A percentile compares a stretch with the other conserved stretches of the same genome.
phyloP scores from a whole-genome alignment of 2,329 filamentous ascomycete genomes.

The Epichloe coenophiala region DNA sequence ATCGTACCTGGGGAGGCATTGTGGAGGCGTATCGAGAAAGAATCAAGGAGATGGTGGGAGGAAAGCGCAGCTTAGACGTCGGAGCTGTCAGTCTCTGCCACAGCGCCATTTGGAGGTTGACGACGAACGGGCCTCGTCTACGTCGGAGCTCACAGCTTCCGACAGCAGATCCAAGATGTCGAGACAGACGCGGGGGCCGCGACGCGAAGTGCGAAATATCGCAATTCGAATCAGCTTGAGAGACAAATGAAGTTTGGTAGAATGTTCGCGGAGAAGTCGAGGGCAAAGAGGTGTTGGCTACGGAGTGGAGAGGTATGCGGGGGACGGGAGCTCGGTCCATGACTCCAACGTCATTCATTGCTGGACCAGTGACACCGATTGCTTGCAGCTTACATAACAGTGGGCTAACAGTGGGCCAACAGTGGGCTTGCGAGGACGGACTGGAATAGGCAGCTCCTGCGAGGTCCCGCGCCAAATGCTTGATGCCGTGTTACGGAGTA shows the following conservation, averaged over 20 bases:
- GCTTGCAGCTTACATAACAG: neutral
- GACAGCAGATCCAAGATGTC: neutral
- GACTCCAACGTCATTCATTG: too few species aligned
- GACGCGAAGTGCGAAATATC: too few species aligned
- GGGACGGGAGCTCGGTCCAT: neutral
- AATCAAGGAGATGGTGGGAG: constrained; percentile 14
- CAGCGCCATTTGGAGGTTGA: constrained; percentile 16
- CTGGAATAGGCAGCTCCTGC: neutral
- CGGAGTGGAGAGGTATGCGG: too few species aligned
- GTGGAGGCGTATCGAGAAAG: constrained; percentile 29
- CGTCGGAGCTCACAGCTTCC: neutral
- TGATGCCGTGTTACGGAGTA: too few species aligned
- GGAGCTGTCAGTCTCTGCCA: constrained; percentile 18
- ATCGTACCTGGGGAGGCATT: constrained; percentile 31
- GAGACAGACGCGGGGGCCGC: neutral
- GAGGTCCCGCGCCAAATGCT: neutral
- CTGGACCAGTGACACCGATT: neutral
- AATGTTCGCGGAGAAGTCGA: too few species aligned
- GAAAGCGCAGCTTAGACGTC: constrained; percentile 16
- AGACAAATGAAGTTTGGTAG: too few species aligned
- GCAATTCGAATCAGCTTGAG: too few species aligned
- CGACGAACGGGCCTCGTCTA: neutral
- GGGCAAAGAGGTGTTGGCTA: too few species aligned
- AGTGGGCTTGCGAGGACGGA: neutral
- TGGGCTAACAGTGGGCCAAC: too few species aligned